These are phyloP conservation scores for Lanmaoa pseudosensibilis DNA, from an alignment of 768 basidiomycete species.

Conservation along the genomic window DNA sequence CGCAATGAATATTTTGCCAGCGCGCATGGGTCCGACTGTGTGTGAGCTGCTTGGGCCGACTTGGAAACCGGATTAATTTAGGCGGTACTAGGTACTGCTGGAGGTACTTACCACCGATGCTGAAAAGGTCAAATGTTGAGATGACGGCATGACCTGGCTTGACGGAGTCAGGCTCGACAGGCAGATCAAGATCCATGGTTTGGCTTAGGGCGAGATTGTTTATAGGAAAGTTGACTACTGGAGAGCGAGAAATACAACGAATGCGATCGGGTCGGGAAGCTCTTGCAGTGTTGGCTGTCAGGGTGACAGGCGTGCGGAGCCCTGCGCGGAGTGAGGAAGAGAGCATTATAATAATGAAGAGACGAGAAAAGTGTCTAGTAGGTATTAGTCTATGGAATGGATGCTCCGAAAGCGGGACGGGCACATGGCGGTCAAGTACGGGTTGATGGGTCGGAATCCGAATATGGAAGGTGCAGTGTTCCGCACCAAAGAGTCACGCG, in stretches of 20 bases:
- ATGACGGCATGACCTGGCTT: conserved; percentile 85
- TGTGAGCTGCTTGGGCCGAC: conserved; percentile 64
- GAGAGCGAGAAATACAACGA: conserved; percentile 21
- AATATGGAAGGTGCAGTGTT: conserved; percentile 8
- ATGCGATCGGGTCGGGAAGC: not conserved
- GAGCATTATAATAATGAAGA: conserved; percentile 3
- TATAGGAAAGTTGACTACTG: not conserved
- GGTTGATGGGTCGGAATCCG: not conserved
- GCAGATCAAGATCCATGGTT: conserved; percentile 1
- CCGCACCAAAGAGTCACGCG: not conserved
- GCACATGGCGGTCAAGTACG: not conserved
- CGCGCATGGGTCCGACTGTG: conserved; percentile 86
- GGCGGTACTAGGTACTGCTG: not conserved
- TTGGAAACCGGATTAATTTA: conserved; percentile 33
- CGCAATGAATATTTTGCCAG: conserved; percentile 82
- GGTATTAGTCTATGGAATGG: not conserved
- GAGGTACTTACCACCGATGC: conserved; percentile 71
- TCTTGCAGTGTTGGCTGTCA: not conserved
- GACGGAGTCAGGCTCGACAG: conserved; percentile 15
- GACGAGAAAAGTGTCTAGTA: not conserved
- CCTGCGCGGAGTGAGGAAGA: conserved; percentile 1
- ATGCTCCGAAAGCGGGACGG: not conserved
- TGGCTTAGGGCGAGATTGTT: conserved; percentile 1
- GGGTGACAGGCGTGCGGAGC: conserved; percentile 3
- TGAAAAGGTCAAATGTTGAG: conserved; percentile 90